Percentiles rank a stretch among this genome's conserved stretches.
phyloP scores from a whole-genome alignment of 2,329 filamentous ascomycete species.

The Anthostomella pinea region DNA sequence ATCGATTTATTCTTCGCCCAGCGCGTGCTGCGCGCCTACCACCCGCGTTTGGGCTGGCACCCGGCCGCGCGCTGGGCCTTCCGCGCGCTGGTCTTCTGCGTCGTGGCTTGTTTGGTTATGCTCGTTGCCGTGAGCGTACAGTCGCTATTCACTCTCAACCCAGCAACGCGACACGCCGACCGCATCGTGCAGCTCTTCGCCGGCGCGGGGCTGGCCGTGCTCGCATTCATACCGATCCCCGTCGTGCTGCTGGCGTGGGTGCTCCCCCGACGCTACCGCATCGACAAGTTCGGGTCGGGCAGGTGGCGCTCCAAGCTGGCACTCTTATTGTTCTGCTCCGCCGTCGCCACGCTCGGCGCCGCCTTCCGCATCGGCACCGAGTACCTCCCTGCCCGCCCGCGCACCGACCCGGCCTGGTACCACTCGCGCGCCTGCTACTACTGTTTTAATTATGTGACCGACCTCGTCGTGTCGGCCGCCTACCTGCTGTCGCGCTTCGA shows the following conservation, averaged over 20 bases:
- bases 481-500: constrained; percentile 71
- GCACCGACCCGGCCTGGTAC: constrained; percentile 62
- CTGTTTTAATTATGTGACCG: constrained; percentile 72
- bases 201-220: constrained; percentile 56
- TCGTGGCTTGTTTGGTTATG: constrained; percentile 60
- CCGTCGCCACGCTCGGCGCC: constrained; percentile 66
- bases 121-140: constrained; percentile 64
- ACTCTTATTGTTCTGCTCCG: constrained; percentile 58
- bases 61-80: constrained; percentile 50
- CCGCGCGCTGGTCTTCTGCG: constrained; percentile 54
- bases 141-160: constrained; percentile 63
- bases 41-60: constrained; percentile 70
- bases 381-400: constrained; percentile 51
- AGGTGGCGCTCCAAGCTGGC: constrained; percentile 63
- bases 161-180: constrained; percentile 47
- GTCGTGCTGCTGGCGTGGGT: constrained; percentile 50
- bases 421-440: constrained; percentile 73
- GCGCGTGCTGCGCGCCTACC: constrained; percentile 69
- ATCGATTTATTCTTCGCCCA: constrained; percentile 76
- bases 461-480: constrained; percentile 65
- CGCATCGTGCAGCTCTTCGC: constrained; percentile 64
- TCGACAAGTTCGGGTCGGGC: constrained; percentile 66
- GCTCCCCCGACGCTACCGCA: constrained; percentile 39
- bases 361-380: constrained; percentile 62
- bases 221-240: constrained; percentile 52